Evolutionary conservation across 257 asterid species (phyloP), one percentile per base, ranked within the genome.

Genomic region (Fraxinus americana): DNA sequence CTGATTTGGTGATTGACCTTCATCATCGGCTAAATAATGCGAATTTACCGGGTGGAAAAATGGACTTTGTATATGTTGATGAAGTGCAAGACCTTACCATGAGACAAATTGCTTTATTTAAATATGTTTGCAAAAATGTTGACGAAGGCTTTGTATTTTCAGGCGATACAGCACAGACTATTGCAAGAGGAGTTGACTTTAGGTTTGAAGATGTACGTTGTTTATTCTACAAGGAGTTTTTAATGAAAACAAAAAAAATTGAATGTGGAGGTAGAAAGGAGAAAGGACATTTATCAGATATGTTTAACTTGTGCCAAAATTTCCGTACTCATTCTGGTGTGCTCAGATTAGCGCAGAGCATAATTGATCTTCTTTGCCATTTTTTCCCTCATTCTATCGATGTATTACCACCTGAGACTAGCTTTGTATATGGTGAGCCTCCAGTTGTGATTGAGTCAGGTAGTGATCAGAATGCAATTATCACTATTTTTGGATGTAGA

Each of bases 121-220:
- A 84, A 76, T 79, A 87, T 75, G 75, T 91, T 57, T 89, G 97
- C 84, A 82, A 71, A 34, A 91, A 91, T 78, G 83, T 88, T 7
- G 90, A 89, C 4, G 92, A 88, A 36, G 97, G 97, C 0, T 91
- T 88, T 72, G 90, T 86, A n/a, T 91, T 91, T 76, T 88, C 87
- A n/a, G 94, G 94, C 16, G 97, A 91, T 70, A 91, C 97, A 3
- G 94, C 94, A 1, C 97, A 91, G 7, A 91, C 94, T 0, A 90
- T 91, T 78, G 94, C 94, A 0, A 82, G 92, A 68, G 94, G 94
- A 68, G 77, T 89, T 34, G 94, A 91, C 83, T 91, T 91, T 70
- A 74, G 94, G 68, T 91, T 91, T 68, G 91, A 91, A 82, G 97
- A 89, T 79, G 87, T 91, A 30, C 52, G 91, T 34, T 87, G 89